These are phyloP conservation scores for Fusarium sp. DNA, from an alignment of 2,329 filamentous ascomycete species.

Conservation along the genomic window DNA sequence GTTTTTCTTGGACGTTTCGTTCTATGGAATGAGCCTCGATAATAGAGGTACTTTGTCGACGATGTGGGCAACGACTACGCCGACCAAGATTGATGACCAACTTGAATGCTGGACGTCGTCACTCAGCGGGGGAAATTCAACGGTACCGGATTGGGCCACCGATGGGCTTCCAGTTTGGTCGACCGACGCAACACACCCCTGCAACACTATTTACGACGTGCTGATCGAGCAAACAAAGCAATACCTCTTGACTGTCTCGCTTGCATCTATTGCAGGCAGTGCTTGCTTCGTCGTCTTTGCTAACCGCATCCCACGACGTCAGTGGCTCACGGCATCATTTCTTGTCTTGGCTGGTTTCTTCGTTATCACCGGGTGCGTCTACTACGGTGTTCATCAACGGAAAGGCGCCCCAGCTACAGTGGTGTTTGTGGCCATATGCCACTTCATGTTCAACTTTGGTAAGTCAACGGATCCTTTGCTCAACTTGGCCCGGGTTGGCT, in stretches of 20 bases:
- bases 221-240: slow-evolving; percentile 67
- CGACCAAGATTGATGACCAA: slow-evolving; percentile 53
- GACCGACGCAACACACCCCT: slow-evolving; percentile 64
- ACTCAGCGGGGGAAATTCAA: slow-evolving; percentile 60
- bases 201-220: slow-evolving; percentile 67
- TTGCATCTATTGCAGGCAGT: slow-evolving; percentile 66
- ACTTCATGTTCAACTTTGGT: slow-evolving; percentile 71
- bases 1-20: slow-evolving; percentile 69
- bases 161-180: slow-evolving; percentile 64
- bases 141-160: slow-evolving; percentile 59
- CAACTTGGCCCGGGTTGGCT: not conserved
- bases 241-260: slow-evolving; percentile 66
- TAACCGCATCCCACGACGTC: slow-evolving; percentile 63
- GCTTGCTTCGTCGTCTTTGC: slow-evolving; percentile 64
- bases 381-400: slow-evolving; percentile 63
- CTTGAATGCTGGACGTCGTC: slow-evolving; percentile 65
- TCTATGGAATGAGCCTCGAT: slow-evolving; percentile 67
- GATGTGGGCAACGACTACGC: slow-evolving; percentile 56
- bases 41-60: slow-evolving; percentile 57
- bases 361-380: slow-evolving; percentile 65
- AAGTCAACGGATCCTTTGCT: slow-evolving; percentile 27
- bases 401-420: slow-evolving; percentile 62
- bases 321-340: slow-evolving; percentile 67
- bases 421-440: slow-evolving; percentile 66
- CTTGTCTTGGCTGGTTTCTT: slow-evolving; percentile 63